A percentile compares a stretch with the other conserved stretches of the same genome.
These are phyloP conservation scores for Backusella macrospora DNA, from an alignment of 192 early-diverging fungal genomes.

Conservation along the genomic window DNA sequence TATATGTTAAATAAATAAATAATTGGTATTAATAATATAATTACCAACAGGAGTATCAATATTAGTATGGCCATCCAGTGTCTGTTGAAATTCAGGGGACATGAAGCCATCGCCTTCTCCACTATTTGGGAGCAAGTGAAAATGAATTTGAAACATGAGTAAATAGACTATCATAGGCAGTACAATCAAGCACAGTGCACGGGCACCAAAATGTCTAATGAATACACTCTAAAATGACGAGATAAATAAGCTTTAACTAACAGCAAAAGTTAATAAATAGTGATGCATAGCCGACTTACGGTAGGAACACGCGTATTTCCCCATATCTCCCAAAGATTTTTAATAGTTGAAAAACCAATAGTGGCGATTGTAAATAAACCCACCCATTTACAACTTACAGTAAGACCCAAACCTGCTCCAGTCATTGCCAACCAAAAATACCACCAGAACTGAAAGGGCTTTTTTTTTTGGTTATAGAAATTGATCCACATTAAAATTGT, in stretches of 20 bases:
- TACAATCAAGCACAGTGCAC: slow-evolving; percentile 82
- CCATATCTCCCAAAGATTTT: slow-evolving; percentile 87
- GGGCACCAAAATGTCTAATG: slow-evolving; percentile 78
- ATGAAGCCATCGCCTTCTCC: slow-evolving; percentile 96
- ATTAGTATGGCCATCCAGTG: slow-evolving; percentile 72
- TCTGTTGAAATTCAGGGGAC: slow-evolving; percentile 89
- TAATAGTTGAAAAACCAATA: slow-evolving; percentile 82
- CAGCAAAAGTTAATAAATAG: not conserved
- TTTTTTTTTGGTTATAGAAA: slow-evolving; percentile 66
- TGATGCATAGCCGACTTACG: slow-evolving; percentile 1
- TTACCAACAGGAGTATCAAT: slow-evolving; percentile 55
- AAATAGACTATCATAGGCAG: slow-evolving; percentile 82
- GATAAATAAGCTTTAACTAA: not conserved
- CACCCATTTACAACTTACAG: slow-evolving; percentile 90
- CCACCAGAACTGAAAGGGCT: slow-evolving; percentile 78
- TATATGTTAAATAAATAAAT: not conserved
- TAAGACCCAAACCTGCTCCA: slow-evolving; percentile 76
- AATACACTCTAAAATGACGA: slow-evolving; percentile 15
- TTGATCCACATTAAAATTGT: slow-evolving; percentile 86
- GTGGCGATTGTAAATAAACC: slow-evolving; percentile 91
- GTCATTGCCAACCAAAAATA: slow-evolving; percentile 89
- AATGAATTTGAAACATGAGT: slow-evolving; percentile 90
- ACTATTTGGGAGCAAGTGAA: slow-evolving; percentile 71
- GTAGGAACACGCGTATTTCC: slow-evolving; percentile 62
- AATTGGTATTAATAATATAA: slow-evolving; percentile 25